Evolutionary conservation across 208 protist species (phyloP), one percentile per base, ranked within the genome.

Genomic region (Zelonia costaricensis): DNA sequence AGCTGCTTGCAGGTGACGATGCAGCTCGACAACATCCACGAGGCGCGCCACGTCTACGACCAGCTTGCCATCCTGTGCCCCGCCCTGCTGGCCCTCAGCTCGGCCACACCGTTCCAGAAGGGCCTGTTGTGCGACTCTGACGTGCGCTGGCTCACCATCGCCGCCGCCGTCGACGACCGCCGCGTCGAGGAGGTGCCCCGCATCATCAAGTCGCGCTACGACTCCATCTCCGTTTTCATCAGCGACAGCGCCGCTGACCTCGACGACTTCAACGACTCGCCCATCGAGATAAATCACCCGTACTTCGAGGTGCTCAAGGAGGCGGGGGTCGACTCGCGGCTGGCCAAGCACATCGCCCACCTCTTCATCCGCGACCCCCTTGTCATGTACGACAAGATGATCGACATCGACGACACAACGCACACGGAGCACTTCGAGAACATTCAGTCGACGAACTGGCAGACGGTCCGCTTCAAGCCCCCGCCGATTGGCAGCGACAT

Each of bases 341-440:
- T 99, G 5, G 87, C 98, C 0, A 86, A 78, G 55, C 98, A 99
- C 78, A 80, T 99, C 43, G 91, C 98, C 0, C 98, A 99, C 76
- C 83, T 99, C 25, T 99, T 99, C 65, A 98, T 99, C 60, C 92
- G 98, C 20, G 98, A 99, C 82, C 98, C 98, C 23, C 84, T 99
- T 0, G 98, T 99, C 2, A 87, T 99, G 47, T 99, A 97, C 62
- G 78, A 91, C 52, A 74, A 91, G 63, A 92, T 88, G 78, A 88
- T 97, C 59, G 93, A 98, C 62, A 86, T 98, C 46, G 96, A 99
- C 62, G 97, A 99, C 72, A 65, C 52, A 2, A 91, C 86, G 6
- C 60, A 93, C 60, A 91, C 78, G 16, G 98, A 99, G 61, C 98
- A 99, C 69, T 99, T 99, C 86, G 98, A 99, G 72, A 99, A 99